Conservation (phyloP, 306 rosid genomes). For the Calophaca sinica region DNA sequence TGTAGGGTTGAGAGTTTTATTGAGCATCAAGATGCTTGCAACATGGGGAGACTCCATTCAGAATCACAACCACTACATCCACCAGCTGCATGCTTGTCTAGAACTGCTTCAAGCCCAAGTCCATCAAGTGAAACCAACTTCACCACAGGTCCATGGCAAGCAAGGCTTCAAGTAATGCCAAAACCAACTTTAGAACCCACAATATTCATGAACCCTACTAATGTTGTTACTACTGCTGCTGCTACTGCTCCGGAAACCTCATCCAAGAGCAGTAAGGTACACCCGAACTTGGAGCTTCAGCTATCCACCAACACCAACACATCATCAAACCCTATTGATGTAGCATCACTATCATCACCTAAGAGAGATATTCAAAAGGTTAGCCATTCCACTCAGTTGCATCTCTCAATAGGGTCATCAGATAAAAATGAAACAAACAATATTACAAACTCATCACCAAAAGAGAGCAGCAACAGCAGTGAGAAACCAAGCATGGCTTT, state of each 20-base stretch:
- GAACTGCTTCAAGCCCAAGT: slow-evolving; percentile 98
- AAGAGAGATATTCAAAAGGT: slow-evolving; percentile 38
- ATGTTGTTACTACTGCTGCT: background rate
- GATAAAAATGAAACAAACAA: slow-evolving; percentile 55
- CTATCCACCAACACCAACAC: slow-evolving; percentile 56
- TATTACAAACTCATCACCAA: slow-evolving; percentile 52
- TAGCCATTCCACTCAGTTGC: slow-evolving; percentile 70
- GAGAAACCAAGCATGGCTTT: slow-evolving; percentile 42
- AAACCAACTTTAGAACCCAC: slow-evolving; percentile 48
- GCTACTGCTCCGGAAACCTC: slow-evolving; percentile 37
- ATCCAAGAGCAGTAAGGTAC: slow-evolving; percentile 40
- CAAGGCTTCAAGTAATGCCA: slow-evolving; percentile 49
- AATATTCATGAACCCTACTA: slow-evolving; percentile 52
- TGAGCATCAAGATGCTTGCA: slow-evolving; percentile 98
- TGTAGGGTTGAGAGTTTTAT: slow-evolving; percentile 97
- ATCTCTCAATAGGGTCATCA: slow-evolving; percentile 90
- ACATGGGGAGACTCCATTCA: slow-evolving; percentile 70
- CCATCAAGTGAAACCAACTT: slow-evolving; percentile 90
- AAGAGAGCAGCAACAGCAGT: slow-evolving; percentile 57
- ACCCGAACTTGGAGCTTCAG: slow-evolving; percentile 87
- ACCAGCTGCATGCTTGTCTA: slow-evolving; percentile 71
- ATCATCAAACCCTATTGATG: slow-evolving; percentile 42
- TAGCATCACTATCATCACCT: slow-evolving; percentile 51
- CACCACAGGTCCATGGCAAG: slow-evolving; percentile 65
- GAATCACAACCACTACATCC: slow-evolving; percentile 69